Base-by-base conservation (phyloP, 768 basidiomycete species). In the Paxillus rubicundulus region DNA sequence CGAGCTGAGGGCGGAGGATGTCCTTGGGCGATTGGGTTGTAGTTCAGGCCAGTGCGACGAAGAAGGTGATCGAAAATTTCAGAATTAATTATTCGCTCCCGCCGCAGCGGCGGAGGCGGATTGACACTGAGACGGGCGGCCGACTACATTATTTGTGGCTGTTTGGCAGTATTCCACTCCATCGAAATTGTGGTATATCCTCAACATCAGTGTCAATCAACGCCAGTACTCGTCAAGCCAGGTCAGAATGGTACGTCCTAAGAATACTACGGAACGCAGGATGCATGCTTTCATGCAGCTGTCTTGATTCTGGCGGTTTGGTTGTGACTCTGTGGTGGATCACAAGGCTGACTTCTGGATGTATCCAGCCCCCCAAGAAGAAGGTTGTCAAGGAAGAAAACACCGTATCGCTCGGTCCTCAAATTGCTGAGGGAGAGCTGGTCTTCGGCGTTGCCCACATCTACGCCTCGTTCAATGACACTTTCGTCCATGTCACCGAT, bases 401-500 rank as follows among this genome's bases (percentile, higher is more conserved):
- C 68, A 82, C 89, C 61, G 91, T 94, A 68, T 86, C 87, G 49
- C 91, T 97, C 72, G 95, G 96, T 60, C 96, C 95, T 63, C 89
- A 98, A 71, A 91, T 95, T 64, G 87, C 87, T 55, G 94, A 97
- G 72, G 94, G 96, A 69, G 94, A 98, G 75, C 85, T 89, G 66
- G 96, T 98, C 39, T 98, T 96, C 69, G 96, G 96, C 61, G 94
- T 98, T 56, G 97, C 97, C 10, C 96, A 96, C 80, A 98, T 98
- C 77, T 98, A 89, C 65, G 96, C 97, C 37, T 96, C 93, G 52
- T 99, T 99, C 85, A 99, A 99, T 76, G 97, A 99, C 70, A 99
- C 97, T 53, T 98, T 98, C 73, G 97, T 99, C 62, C 97, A 99
- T 71, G 80, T 99, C 67, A 99, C 97, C 72, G 97, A 98, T 89